Base-by-base conservation (phyloP, 139 green algal genomes). In the Haematococcus lacustris region DNA sequence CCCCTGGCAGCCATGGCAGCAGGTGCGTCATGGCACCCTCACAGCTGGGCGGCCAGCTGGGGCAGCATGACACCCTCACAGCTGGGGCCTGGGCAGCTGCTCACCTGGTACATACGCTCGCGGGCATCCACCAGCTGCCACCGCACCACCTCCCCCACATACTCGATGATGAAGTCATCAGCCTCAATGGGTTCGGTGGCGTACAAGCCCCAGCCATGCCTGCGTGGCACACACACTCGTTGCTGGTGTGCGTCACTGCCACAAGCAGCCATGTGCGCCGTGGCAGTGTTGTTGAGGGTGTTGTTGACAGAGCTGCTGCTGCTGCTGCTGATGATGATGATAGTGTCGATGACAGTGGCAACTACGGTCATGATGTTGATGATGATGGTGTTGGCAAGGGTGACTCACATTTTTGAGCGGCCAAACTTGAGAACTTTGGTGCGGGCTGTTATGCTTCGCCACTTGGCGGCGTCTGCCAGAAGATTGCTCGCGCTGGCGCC, bases 141-240 rank as follows among this genome's bases (percentile, higher is more conserved):
- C 2, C 85, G 77, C 17, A 96, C 83, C 37, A 90, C 67, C 81
- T 93, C 76, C 0, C 91, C 91, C 1, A 87, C 73, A 73, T 97
- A 97, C 83, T 97, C 87, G n/a, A 96, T 91, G 6, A 96, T 78
- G 75, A 95, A 95, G 57, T 87, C 81, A 6, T 85, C 78, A 1
- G 78, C 60, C 26, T 80, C 74, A 61, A 97, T 93, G 41, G 70
- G 40, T 38, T 91, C 74, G 25, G 72, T 70, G 2, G 91, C 89
- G 78, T 91, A 91, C 73, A 97, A 74, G 35, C 91, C 91, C 86
- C 88, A 94, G 0, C 78, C 83, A 71, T 94, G 89, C 37, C 63
- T 70, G 63, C 63, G 38, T 3, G 34, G 3, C 30, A 41, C 63
- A 53, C 57, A 65, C 57, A 57, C 23, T 35, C 23, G 9, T 13